Evolutionary conservation across 2,329 filamentous ascomycete species (phyloP).

Genomic region (Microdochium bolleyi): DNA sequence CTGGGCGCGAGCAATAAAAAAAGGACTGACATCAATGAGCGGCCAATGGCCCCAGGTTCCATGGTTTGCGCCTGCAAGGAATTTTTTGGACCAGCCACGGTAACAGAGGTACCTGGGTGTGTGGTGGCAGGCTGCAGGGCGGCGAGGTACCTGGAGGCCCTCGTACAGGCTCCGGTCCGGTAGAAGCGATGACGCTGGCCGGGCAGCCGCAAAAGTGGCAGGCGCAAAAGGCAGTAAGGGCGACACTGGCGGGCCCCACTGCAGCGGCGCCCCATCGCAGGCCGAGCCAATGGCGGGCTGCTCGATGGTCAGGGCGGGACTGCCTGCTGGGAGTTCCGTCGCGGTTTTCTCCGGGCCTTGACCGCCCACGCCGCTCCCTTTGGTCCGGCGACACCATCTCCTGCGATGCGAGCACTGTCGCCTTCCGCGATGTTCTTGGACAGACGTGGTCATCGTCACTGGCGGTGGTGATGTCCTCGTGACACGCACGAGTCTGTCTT

Average conservation of each 20-base stretch:
- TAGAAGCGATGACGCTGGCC: background rate
- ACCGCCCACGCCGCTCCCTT: background rate
- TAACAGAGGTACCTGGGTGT: background rate
- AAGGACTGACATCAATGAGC: conserved; percentile 18
- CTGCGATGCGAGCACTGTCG: no score
- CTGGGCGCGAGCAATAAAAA: background rate
- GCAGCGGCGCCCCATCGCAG: background rate
- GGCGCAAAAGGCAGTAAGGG: background rate
- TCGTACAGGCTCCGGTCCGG: background rate
- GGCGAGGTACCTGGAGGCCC: background rate
- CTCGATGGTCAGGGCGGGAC: background rate
- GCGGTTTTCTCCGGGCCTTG: background rate
- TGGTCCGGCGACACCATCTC: background rate
- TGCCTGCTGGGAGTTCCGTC: background rate
- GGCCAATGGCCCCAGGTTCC: background rate
- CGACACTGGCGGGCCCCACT: background rate
- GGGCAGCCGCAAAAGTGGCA: background rate
- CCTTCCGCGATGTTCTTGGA: no score
- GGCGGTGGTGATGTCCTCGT: background rate
- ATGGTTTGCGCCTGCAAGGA: background rate
- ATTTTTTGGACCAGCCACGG: background rate
- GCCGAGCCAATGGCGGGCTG: background rate
- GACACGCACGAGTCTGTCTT: background rate
- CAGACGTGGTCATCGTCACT: no score
- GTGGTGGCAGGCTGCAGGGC: background rate